phyloP scores from a whole-genome alignment of 2,329 filamentous ascomycete species.

The Nemania sp. region DNA sequence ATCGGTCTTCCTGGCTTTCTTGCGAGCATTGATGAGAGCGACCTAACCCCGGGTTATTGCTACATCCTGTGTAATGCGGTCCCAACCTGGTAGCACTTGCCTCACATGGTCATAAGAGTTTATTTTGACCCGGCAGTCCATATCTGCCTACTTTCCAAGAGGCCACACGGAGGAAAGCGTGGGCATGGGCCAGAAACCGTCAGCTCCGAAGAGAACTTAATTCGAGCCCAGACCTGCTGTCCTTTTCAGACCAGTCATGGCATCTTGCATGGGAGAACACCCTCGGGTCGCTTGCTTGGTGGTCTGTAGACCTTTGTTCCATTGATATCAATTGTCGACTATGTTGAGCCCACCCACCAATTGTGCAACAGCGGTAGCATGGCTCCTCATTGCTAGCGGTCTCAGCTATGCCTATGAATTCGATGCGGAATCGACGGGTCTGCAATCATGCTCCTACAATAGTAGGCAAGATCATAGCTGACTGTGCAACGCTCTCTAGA shows the following conservation, averaged over 20 bases:
- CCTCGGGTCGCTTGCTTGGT: not conserved
- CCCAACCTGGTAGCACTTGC: slow-evolving; percentile 2
- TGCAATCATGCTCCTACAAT: not conserved
- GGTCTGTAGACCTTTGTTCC: not conserved
- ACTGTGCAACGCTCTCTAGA: slow-evolving; percentile 43
- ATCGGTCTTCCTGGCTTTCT: too few relatives aligned
- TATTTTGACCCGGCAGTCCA: not conserved
- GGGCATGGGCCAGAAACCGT: not conserved
- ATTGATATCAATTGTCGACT: slow-evolving; percentile 7
- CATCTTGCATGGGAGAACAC: not conserved
- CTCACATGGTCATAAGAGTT: not conserved
- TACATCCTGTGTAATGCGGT: not conserved
- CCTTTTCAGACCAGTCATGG: not conserved
- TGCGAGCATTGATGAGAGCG: too few relatives aligned
- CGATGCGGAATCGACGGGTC: slow-evolving; percentile 36
- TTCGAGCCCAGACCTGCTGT: not conserved
- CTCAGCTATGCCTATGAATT: slow-evolving; percentile 34
- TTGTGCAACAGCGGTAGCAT: slow-evolving; percentile 21
- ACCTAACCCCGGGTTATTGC: not conserved
- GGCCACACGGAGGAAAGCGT: not conserved
- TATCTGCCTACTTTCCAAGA: not conserved
- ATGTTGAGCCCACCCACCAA: slow-evolving; percentile 23
- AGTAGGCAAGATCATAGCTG: slow-evolving; percentile 1
- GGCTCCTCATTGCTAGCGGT: slow-evolving; percentile 5
- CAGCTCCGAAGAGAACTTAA: not conserved